These are phyloP conservation scores for Citrus medica DNA, from an alignment of 345 rosid genomes.

Conservation along the genomic window DNA sequence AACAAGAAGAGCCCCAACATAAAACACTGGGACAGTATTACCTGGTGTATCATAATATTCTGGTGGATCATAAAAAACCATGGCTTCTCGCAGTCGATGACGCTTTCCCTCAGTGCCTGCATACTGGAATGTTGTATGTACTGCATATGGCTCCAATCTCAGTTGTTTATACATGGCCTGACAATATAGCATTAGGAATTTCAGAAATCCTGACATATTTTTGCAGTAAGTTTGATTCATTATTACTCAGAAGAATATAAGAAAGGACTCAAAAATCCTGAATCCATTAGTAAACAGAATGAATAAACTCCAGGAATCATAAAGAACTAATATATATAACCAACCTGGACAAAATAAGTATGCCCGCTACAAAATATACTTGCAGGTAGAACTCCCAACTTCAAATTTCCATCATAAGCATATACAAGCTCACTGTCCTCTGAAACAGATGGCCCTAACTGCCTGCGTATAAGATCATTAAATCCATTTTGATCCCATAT, in stretches of 20 bases:
- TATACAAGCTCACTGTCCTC: conserved; percentile 75
- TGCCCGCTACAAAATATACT: conserved; percentile 98
- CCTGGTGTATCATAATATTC: conserved; percentile 87
- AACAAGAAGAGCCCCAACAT: not conserved
- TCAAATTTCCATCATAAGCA: conserved; percentile 90
- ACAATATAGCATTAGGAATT: conserved; percentile 18
- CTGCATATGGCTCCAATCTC: conserved; percentile 84
- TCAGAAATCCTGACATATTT: not conserved
- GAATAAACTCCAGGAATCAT: not conserved
- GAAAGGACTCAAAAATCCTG: not conserved
- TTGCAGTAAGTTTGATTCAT: not conserved
- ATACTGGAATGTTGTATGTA: conserved; percentile 97
- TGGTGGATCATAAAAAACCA: conserved; percentile 84
- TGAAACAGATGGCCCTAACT: conserved; percentile 87
- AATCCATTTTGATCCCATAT: conserved; percentile 99
- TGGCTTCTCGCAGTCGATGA: conserved; percentile 88
- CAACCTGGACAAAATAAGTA: conserved; percentile 93
- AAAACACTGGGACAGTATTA: conserved; percentile 21
- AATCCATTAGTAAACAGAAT: not conserved
- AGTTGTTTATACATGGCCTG: conserved; percentile 91
- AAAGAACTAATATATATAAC: conserved; percentile 8
- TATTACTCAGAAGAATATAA: not conserved
- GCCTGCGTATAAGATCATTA: conserved; percentile 73
- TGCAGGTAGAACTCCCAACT: conserved; percentile 91
- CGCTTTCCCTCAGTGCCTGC: conserved; percentile 98